Conservation (phyloP, 164 flowering plant species). For the Vitis rupestris region DNA sequence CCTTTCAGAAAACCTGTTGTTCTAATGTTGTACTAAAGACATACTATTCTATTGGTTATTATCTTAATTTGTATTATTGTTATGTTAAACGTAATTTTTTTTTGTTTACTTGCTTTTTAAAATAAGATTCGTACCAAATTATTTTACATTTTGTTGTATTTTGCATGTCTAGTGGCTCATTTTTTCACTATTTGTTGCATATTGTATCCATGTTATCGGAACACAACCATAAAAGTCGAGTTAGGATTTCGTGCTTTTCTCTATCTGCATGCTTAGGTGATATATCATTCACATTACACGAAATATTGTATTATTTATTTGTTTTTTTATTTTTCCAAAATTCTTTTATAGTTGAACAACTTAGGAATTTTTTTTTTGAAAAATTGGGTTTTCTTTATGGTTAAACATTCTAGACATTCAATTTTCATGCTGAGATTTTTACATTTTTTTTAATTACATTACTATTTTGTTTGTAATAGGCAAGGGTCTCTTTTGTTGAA, state of each 20-base stretch:
- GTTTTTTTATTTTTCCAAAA: no score
- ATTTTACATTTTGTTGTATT: background rate
- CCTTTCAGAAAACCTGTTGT: background rate
- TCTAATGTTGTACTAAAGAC: background rate
- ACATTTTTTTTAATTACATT: background rate
- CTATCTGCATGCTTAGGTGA: no score
- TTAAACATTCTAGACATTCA: background rate
- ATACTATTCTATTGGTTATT: background rate
- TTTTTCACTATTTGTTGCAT: no score
- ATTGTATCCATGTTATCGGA: no score
- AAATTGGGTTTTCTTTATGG: background rate
- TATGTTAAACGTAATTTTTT: background rate
- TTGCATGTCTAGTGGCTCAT: no score
- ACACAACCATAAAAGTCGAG: no score
- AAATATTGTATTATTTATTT: no score
- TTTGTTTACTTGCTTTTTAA: background rate
- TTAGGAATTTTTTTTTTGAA: no score
- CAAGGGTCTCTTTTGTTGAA: constrained; percentile 75
- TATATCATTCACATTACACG: no score
- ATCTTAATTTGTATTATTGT: background rate
- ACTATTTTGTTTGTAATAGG: constrained; percentile 43
- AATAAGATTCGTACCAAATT: constrained; percentile 10
- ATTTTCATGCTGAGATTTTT: constrained; percentile 3
- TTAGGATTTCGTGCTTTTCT: no score
- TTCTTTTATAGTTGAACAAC: no score